These are phyloP conservation scores for Entomortierella chlamydospora DNA, from an alignment of 192 early-diverging fungal genomes.

Conservation along the genomic window DNA sequence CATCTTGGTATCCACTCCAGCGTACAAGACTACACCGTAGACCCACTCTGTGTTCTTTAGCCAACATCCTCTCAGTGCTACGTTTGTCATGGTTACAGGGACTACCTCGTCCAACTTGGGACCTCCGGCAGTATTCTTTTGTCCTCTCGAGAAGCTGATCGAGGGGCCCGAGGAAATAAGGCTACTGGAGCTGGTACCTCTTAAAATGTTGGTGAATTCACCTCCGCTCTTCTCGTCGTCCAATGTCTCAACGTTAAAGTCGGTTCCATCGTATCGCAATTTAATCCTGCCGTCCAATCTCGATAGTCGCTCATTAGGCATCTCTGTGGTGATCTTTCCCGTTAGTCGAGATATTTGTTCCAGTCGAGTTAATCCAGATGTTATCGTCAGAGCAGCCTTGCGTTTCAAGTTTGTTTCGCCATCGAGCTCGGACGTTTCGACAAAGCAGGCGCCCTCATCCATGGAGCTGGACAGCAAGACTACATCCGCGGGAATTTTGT, in stretches of 20 bases:
- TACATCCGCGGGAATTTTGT: conserved; percentile 93
- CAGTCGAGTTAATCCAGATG: conserved; percentile 76
- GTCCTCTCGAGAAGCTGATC: conserved; percentile 24
- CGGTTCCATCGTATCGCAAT: conserved; percentile 34
- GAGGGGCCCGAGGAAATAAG: conserved; percentile 1
- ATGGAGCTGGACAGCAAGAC: conserved; percentile 88
- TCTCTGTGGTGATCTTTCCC: conserved; percentile 89
- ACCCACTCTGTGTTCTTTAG: conserved; percentile 96
- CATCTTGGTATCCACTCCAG: conserved; percentile 96
- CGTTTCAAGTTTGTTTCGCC: conserved; percentile 98
- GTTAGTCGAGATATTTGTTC: conserved; percentile 67
- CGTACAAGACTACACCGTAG: conserved; percentile 90
- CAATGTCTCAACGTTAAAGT: conserved; percentile 26
- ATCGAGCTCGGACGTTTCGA: conserved; percentile 96
- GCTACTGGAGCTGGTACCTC: conserved; percentile 15
- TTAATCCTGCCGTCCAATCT: conserved; percentile 82
- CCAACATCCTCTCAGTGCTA: conserved; percentile 90
- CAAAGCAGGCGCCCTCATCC: conserved; percentile 94
- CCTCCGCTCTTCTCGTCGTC: neutral
- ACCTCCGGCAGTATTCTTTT: conserved; percentile 8
- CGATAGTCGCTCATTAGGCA: conserved; percentile 94
- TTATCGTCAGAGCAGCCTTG: conserved; percentile 87
- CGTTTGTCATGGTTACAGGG: conserved; percentile 88
- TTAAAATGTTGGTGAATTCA: neutral
- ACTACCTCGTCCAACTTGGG: conserved; percentile 70